Conservation (phyloP, 2,329 filamentous ascomycete genomes). For the Fusarium keratoplasticum region DNA sequence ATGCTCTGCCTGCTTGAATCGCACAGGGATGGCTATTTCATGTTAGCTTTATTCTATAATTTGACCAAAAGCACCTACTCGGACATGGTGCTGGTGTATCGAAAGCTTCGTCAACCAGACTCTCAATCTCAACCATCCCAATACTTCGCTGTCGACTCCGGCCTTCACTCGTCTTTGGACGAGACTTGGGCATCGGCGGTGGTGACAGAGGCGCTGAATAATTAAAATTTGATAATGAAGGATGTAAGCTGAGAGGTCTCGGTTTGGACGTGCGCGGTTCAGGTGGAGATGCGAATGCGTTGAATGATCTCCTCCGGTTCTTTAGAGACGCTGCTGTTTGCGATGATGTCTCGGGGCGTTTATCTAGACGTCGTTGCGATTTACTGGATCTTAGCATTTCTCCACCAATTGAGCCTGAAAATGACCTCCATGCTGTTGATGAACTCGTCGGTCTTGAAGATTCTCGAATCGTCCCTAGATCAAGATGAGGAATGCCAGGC, state of each 20-base stretch:
- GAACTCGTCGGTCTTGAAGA: slow-evolving; percentile 24
- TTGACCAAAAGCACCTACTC: slow-evolving; percentile 1
- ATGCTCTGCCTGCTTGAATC: slow-evolving; percentile 22
- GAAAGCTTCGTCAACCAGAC: slow-evolving; percentile 17
- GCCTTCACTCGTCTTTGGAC: slow-evolving; percentile 36
- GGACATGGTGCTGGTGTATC: slow-evolving; percentile 39
- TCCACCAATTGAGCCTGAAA: slow-evolving; percentile 18
- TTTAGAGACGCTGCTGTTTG: slow-evolving; percentile 2
- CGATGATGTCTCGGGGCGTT: slow-evolving; percentile 13
- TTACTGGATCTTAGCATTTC: slow-evolving; percentile 16
- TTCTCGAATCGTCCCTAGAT: slow-evolving; percentile 16
- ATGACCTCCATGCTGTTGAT: slow-evolving; percentile 33
- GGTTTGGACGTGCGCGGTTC: slow-evolving; percentile 26
- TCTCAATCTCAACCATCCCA: slow-evolving; percentile 34
- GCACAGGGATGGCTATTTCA: slow-evolving; percentile 22
- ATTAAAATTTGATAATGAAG: slow-evolving; percentile 32
- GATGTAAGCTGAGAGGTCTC: slow-evolving; percentile 37
- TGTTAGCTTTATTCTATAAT: background rate
- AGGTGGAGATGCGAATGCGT: slow-evolving; percentile 30
- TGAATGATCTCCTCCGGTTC: slow-evolving; percentile 40
- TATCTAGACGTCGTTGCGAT: slow-evolving; percentile 5
- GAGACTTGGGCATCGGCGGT: slow-evolving; percentile 24
- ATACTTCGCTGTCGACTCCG: slow-evolving; percentile 17
- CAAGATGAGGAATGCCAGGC: slow-evolving; percentile 30
- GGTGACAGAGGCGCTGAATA: slow-evolving; percentile 21